phyloP scores from a whole-genome alignment of 2,329 filamentous ascomycete genomes.

The Pezicula neosporulosa region DNA sequence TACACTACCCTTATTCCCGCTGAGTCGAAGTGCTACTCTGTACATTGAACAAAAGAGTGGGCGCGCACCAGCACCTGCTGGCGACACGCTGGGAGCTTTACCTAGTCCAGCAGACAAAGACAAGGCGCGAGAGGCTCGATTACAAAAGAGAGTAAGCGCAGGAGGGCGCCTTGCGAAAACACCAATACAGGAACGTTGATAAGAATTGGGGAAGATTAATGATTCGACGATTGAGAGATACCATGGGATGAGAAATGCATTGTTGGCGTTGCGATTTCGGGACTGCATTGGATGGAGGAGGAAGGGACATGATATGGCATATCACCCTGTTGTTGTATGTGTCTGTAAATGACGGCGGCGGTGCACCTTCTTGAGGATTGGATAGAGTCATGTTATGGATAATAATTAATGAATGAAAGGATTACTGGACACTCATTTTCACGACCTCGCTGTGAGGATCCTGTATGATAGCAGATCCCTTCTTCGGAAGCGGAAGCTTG shows the following conservation, averaged over 20 bases:
- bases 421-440: too few species aligned
- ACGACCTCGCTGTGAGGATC: too few species aligned
- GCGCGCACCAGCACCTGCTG: constrained; percentile 32
- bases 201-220: constrained; percentile 13
- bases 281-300: constrained; percentile 2
- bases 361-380: neutral
- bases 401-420: neutral
- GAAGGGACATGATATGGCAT: neutral
- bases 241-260: constrained; percentile 23
- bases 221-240: constrained; percentile 26
- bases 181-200: constrained; percentile 26
- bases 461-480: too few species aligned
- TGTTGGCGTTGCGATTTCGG: constrained; percentile 24
- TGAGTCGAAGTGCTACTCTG: constrained; percentile 74
- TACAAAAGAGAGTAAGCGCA: constrained; percentile 78
- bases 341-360: neutral
- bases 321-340: neutral
- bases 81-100: constrained; percentile 60
- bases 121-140: constrained; percentile 61
- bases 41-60: constrained; percentile 79
- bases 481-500: too few species aligned
- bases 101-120: constrained; percentile 48
- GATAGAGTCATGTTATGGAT: neutral
- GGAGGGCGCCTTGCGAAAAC: constrained; percentile 63
- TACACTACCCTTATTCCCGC: constrained; percentile 73